Evolutionary conservation across 441 rosid species (phyloP), one percentile per base, ranked within the genome.

Genomic region (Euphorbia corollata): DNA sequence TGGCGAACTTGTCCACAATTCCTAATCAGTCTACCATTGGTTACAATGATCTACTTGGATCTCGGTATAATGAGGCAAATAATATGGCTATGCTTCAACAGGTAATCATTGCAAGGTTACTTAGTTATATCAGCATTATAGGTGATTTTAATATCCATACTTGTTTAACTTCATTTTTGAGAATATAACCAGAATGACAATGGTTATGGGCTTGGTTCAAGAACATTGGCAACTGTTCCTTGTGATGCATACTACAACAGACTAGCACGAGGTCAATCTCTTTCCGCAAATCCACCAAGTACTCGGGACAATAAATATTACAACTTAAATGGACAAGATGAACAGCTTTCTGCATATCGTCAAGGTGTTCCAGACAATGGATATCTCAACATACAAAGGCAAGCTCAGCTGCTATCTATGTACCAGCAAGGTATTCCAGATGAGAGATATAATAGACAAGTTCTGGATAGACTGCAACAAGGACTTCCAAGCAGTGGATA

Each of bases 211-310:
- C 63, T 55, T 55, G 75, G 60, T 65, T 64, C 74, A 20, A 70
- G 78, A 71, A 32, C 62, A 30, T 53, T 56, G 56, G 34, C 80
- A 8, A 20, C 72, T 23, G 60, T 63, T 68, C 72, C 68, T 0
- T 67, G 67, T 18, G 59, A 24, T 54, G 38, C 72, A 51, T 66
- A 73, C 66, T 54, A 65, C 59, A 54, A 53, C 72, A 64, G 69
- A 36, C 74, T 22, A 27, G 72, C 59, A 30, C 78, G 66, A 54
- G 73, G 65, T 59, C 81, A 65, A 61, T 82, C 45, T 18, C 66
- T 30, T 70, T 63, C 50, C 12, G 13, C 51, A 50, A 15, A 50
- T 50, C 54, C 18, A 50, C 41, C 79, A 6, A 20, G 70, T 30
- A 59, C 54, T 68, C 71, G 67, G 1, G 69, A 68, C 24, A 58